Conservation (phyloP, 2,329 filamentous ascomycete species). For the Albifimbria verrucaria region DNA sequence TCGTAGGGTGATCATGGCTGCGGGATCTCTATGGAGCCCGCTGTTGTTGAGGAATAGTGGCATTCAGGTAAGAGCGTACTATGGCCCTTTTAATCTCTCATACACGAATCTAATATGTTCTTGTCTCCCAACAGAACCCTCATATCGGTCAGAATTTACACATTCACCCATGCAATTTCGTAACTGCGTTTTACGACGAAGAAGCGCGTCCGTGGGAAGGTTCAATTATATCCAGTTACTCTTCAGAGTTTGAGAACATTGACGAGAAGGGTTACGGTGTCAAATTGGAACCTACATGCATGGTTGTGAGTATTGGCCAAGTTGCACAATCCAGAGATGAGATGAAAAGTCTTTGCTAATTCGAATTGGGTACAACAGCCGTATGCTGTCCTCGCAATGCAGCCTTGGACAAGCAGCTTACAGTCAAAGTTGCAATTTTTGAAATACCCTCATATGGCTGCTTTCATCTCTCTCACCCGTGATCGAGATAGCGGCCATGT, state of each 20-base stretch:
- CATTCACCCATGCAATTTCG: constrained; percentile 68
- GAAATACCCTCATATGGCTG: constrained; percentile 65
- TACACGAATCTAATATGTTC: constrained; percentile 13
- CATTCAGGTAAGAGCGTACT: constrained; percentile 50
- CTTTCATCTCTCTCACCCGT: constrained; percentile 70
- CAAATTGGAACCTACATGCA: constrained; percentile 74
- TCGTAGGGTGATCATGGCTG: constrained; percentile 75
- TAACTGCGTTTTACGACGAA: constrained; percentile 63
- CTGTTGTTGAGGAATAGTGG: constrained; percentile 75
- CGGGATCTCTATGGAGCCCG: constrained; percentile 74
- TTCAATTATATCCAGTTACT: constrained; percentile 74
- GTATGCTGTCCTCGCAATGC: constrained; percentile 55
- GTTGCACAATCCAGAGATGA: constrained; percentile 10
- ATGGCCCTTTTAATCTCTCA: not conserved
- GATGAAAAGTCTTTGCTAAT: too few relatives aligned
- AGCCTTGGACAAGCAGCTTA: constrained; percentile 66
- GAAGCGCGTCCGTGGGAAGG: constrained; percentile 71
- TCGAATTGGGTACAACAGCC: too few relatives aligned
- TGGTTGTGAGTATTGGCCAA: constrained; percentile 49
- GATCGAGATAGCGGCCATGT: constrained; percentile 76
- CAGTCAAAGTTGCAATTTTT: constrained; percentile 70
- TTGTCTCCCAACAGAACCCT: constrained; percentile 50
- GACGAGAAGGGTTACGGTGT: constrained; percentile 77
- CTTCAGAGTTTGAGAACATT: constrained; percentile 74
- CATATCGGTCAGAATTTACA: constrained; percentile 81